Conservation (phyloP, 2,329 filamentous ascomycete species). For the Fusarium tjaetaba region DNA sequence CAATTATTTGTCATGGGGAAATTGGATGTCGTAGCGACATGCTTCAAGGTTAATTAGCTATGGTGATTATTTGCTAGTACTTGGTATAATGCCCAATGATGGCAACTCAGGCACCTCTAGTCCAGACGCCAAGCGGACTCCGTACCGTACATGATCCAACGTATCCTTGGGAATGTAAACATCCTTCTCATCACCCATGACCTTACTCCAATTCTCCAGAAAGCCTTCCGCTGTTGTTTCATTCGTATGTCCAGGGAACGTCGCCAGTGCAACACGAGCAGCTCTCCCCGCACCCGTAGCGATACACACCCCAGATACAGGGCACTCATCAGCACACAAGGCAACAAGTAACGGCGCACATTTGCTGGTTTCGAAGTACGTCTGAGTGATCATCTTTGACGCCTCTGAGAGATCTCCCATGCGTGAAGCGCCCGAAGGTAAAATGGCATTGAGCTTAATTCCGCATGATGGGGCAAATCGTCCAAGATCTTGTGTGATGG, state of each 20-base stretch:
- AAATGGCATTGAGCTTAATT: slow-evolving; percentile 35
- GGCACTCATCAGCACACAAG: slow-evolving; percentile 27
- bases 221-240: slow-evolving; percentile 25
- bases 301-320: slow-evolving; percentile 29
- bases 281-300: slow-evolving; percentile 22
- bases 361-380: slow-evolving; percentile 23
- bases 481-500: slow-evolving; percentile 21
- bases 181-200: slow-evolving; percentile 24
- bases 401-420: slow-evolving; percentile 34
- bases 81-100: background rate
- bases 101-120: background rate
- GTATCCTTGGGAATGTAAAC: slow-evolving; percentile 31
- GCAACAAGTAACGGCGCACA: slow-evolving; percentile 26
- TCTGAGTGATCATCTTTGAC: slow-evolving; percentile 24
- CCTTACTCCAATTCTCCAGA: slow-evolving; percentile 22
- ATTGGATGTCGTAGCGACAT: background rate
- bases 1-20: no score
- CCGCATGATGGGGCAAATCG: slow-evolving; percentile 6
- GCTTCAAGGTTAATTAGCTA: background rate
- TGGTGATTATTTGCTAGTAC: background rate
- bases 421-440: slow-evolving; percentile 28
- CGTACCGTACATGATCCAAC: slow-evolving; percentile 29
- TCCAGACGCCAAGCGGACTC: slow-evolving; percentile 6
- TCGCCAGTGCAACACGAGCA: slow-evolving; percentile 29
- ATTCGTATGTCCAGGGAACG: slow-evolving; percentile 21